Base-by-base conservation (phyloP, 1,284 basidiomycete genomes). In the Boletus sp. region DNA sequence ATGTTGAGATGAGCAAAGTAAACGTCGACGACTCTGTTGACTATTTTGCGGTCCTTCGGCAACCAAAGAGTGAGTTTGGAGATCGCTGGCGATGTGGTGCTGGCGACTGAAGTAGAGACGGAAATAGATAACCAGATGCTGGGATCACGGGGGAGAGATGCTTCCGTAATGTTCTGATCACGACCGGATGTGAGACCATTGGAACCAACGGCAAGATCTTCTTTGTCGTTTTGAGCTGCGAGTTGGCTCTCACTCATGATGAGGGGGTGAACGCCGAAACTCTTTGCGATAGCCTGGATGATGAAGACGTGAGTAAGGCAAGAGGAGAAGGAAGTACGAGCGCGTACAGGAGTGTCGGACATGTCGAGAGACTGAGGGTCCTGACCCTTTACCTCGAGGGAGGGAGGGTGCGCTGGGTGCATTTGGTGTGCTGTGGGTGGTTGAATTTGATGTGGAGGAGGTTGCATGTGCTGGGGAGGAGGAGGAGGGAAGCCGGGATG, bases 341-440 rank as follows among this genome's bases (percentile, higher is more conserved):
- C 14, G 56, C 69, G 38, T 58, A 81, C 81, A 57, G 78, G 77
- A 4, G 82, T 77, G 61, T 75, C 81, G 36, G 85, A 83, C 73
- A 90, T 76, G 66, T 91, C 85, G 55, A 87, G 80, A 6, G 80
- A 76, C 50, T 83, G 77, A 8, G 88, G 88, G 61, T 91, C 88
- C 54, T 80, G 78, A 36, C 85, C 84, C 61, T 80, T 82, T 60
- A 81, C 74, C 52, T 80, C 77, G 30, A 65, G 56, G 8, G 65
- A 48, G 0, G 66, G 41, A 17, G 22, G 60, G 53, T 22, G 56
- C 8, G 41, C 12, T 0, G 69, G 65, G 12, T 64, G 55, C 4
- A 65, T 61, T 42, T 64, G 58, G 19, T 67, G 66, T 47, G 50
- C 57, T 53, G 55, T 65, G 54, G 42, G 66, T 51, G 53, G 69